Evolutionary conservation across 176 grass and related monocot genomes (phyloP).

Genomic region (Zea mays): DNA sequence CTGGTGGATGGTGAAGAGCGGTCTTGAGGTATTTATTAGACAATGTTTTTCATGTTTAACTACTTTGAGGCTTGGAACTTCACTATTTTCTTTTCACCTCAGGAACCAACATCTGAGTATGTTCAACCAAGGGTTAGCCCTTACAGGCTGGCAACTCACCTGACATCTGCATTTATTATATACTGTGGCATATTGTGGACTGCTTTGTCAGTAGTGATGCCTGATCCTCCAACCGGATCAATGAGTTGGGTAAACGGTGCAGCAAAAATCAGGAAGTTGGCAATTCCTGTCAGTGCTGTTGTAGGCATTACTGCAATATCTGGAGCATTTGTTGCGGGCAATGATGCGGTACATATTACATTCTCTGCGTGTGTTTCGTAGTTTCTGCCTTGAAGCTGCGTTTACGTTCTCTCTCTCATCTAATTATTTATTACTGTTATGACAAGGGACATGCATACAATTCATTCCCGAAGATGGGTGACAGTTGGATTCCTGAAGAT

Average conservation of each 20-base stretch:
- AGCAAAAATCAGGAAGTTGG: slow-evolving; percentile 69
- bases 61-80: slow-evolving; percentile 22
- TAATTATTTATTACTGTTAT: slow-evolving; percentile 36
- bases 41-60: slow-evolving; percentile 12
- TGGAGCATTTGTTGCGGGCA: slow-evolving; percentile 96
- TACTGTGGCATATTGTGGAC: slow-evolving; percentile 96
- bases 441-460: slow-evolving; percentile 93
- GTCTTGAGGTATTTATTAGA: slow-evolving; percentile 72
- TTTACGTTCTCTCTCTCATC: slow-evolving; percentile 1
- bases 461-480: slow-evolving; percentile 98
- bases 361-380: neutral
- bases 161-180: slow-evolving; percentile 93
- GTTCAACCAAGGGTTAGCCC: slow-evolving; percentile 93
- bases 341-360: slow-evolving; percentile 75
- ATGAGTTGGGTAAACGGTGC: slow-evolving; percentile 74
- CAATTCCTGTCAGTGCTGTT: slow-evolving; percentile 70
- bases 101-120: slow-evolving; percentile 90
- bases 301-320: slow-evolving; percentile 87
- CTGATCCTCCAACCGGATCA: slow-evolving; percentile 71
- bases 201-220: slow-evolving; percentile 87
- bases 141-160: slow-evolving; percentile 89
- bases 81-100: slow-evolving; percentile 24
- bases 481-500: slow-evolving; percentile 90
- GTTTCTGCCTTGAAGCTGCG: slow-evolving; percentile 33
- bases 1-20: slow-evolving; percentile 99